Conservation (phyloP, 2,329 filamentous ascomycete genomes). For the Fusarium algeriense region DNA sequence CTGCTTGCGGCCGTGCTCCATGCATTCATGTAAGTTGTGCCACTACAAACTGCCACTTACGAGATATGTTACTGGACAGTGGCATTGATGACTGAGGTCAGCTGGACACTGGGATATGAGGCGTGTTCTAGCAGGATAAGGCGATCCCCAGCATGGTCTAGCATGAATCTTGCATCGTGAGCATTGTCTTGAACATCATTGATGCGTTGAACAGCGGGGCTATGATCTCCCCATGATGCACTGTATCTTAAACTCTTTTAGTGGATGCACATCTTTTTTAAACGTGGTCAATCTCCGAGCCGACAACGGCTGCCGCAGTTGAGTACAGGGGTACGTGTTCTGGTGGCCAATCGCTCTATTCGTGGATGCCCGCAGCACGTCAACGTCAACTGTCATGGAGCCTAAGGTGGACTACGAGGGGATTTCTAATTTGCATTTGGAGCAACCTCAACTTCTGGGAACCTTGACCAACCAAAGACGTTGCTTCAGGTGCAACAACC, state of each 20-base stretch:
- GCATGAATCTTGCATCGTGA: slow-evolving; percentile 21
- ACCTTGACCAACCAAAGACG: slow-evolving; percentile 30
- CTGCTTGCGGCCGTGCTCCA: slow-evolving; percentile 27
- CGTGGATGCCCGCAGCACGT: slow-evolving; percentile 35
- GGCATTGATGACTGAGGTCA: slow-evolving; percentile 31
- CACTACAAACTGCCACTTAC: slow-evolving; percentile 27
- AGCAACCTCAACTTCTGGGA: neutral
- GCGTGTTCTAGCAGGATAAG: slow-evolving; percentile 23
- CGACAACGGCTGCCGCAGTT: slow-evolving; percentile 23
- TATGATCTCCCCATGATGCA: slow-evolving; percentile 26
- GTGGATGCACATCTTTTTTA: slow-evolving; percentile 3
- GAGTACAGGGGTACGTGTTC: slow-evolving; percentile 17
- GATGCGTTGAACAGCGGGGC: slow-evolving; percentile 16
- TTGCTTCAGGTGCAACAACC: slow-evolving; percentile 25
- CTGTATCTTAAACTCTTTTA: slow-evolving; percentile 23
- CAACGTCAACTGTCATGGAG: slow-evolving; percentile 29
- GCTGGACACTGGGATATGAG: slow-evolving; percentile 35
- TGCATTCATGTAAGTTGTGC: slow-evolving; percentile 38
- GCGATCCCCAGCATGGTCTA: slow-evolving; percentile 34
- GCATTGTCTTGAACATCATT: slow-evolving; percentile 21
- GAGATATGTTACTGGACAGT: slow-evolving; percentile 30
- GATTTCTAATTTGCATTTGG: slow-evolving; percentile 28
- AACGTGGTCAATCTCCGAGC: slow-evolving; percentile 32
- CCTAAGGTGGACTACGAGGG: slow-evolving; percentile 28
- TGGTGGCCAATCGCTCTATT: slow-evolving; percentile 38